phyloP scores from a whole-genome alignment of 1,284 basidiomycete species.

The Lentinula novae-zelandiae region DNA sequence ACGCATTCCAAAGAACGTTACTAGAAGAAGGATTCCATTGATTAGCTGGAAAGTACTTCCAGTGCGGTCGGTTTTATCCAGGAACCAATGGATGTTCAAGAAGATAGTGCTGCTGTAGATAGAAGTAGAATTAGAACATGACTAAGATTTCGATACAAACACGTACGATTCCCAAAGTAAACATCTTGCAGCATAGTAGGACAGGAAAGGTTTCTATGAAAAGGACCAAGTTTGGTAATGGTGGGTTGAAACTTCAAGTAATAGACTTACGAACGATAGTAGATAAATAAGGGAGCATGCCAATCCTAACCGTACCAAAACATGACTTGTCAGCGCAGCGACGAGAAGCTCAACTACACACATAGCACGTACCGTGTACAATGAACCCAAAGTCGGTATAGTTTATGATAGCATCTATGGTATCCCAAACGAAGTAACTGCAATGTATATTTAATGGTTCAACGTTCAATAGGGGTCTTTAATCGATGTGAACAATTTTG shows the following conservation, averaged over 20 bases:
- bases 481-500: not conserved
- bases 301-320: conserved; percentile 33
- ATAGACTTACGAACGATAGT: conserved; percentile 53
- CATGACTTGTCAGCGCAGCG: not conserved
- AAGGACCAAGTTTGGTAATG: conserved; percentile 11
- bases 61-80: conserved; percentile 70
- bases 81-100: conserved; percentile 75
- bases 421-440: conserved; percentile 56
- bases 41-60: conserved; percentile 62
- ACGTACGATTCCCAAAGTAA: conserved; percentile 72
- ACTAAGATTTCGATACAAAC: not conserved
- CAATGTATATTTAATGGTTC: not conserved
- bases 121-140: conserved; percentile 10
- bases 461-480: not conserved
- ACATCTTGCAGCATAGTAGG: conserved; percentile 68
- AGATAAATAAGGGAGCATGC: conserved; percentile 58
- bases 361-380: conserved; percentile 47
- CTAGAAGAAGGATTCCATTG: conserved; percentile 63
- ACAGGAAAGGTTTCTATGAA: conserved; percentile 64
- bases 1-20: conserved; percentile 59
- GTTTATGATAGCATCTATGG: conserved; percentile 42
- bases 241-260: not conserved
- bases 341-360: conserved; percentile 1
- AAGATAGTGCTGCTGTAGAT: conserved; percentile 67
- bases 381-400: conserved; percentile 57